Evolutionary conservation across 2,329 filamentous ascomycete species (phyloP), one percentile per base, ranked within the genome.

Genomic region (Graphilbum ipis-grandicollis): DNA sequence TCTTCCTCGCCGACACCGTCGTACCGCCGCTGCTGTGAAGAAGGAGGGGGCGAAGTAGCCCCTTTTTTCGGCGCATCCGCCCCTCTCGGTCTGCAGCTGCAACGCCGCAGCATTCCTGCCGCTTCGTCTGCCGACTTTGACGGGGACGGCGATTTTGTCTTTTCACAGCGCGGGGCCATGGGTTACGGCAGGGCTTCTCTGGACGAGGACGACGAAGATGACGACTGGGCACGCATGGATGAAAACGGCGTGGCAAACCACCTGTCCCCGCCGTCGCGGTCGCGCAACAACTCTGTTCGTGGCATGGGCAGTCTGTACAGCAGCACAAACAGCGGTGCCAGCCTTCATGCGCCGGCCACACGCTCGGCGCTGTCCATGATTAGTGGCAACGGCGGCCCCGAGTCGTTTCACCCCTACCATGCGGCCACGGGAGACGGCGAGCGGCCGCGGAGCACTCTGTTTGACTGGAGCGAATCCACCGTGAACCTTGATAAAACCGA

Each of bases 401-500:
- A 61, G 8, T 50, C 50, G 18, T 52, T 49, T n/a, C 51, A 28
- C 26, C 26, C 26, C 10, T 28, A 28, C 26, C 10, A 28, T 5
- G 51, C 33, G 43, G 43, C 19, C 46, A 53, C 28, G 17, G n/a
- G 40, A 44, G 29, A 52, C 3, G 30, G 46, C 31, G 68, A 75
- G 37, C 62, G 71, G 13, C 68, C 69, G 3, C 59, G 69, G 42
- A 80, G 77, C 52, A 85, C 68, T 45, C 60, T 86, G 3, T 86
- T 86, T 47, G 80, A 86, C 52, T 84, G 79, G 79, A 74, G 75
- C 34, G 81, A 86, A 52, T 66, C 76, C 13, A 56, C 68, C 19
- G 41, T 41, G 8, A 57, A 61, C 7, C 61, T 70, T 40, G 77
- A 80, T 19, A 79, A 74, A 54, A 57, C 62, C 36, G 70, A 77